A percentile compares a stretch with the other conserved stretches of the same genome.
These are phyloP conservation scores for Leucaena leucocephala DNA, from an alignment of 306 rosid species.

Conservation along the genomic window DNA sequence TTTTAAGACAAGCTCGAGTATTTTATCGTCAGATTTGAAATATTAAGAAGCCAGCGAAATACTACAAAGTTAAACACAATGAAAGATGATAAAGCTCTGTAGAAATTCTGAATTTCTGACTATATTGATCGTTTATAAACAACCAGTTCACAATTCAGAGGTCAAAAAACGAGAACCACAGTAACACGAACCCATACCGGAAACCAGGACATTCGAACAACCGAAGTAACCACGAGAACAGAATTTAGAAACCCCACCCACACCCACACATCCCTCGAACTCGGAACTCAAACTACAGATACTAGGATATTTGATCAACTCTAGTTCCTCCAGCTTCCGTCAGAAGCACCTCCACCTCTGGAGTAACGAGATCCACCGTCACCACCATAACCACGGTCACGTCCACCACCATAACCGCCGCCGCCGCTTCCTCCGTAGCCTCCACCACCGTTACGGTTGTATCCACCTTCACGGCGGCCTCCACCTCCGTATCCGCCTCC, in stretches of 20 bases:
- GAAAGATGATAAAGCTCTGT: not conserved
- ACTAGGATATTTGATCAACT: not conserved
- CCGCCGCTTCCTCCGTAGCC: constrained; percentile 48
- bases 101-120: constrained; percentile 11
- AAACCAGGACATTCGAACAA: not conserved
- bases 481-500: constrained; percentile 53
- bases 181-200: constrained; percentile 11
- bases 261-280: not conserved
- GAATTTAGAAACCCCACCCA: constrained; percentile 13
- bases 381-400: constrained; percentile 43
- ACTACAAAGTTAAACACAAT: not conserved
- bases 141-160: constrained; percentile 41
- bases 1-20: no score
- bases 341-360: constrained; percentile 61
- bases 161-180: constrained; percentile 49
- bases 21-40: not conserved
- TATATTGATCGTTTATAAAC: constrained; percentile 32
- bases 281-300: not conserved
- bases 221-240: not conserved
- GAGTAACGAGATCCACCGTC: constrained; percentile 52
- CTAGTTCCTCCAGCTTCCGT: constrained; percentile 79
- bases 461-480: constrained; percentile 35
- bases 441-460: constrained; percentile 33
- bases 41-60: not conserved
- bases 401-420: constrained; percentile 49